A percentile compares a stretch with the other conserved stretches of the same genome.
These are phyloP conservation scores for Miscanthus sacchariflorus DNA, from an alignment of 202 grass and related monocot species.

Conservation along the genomic window DNA sequence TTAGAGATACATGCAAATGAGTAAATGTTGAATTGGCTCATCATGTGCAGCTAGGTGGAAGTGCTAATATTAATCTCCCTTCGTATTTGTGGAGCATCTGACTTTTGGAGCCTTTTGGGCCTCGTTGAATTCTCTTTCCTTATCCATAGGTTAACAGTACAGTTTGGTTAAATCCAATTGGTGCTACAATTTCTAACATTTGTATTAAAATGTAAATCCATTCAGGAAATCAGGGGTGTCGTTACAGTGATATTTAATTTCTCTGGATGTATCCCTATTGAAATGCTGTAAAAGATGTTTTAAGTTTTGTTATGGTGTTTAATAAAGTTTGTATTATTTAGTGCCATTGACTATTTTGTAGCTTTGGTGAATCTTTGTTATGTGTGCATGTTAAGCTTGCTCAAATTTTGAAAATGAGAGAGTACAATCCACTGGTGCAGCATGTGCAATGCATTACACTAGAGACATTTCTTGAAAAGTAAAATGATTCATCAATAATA, in stretches of 20 bases:
- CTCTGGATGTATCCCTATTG: too few species aligned
- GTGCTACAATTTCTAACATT: background rate
- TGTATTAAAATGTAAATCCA: background rate
- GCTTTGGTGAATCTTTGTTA: too few species aligned
- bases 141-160: background rate
- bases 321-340: too few species aligned
- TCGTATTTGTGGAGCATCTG: background rate
- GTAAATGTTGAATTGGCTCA: background rate
- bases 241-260: too few species aligned
- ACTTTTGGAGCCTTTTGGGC: background rate
- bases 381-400: too few species aligned
- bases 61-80: background rate
- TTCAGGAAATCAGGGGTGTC: background rate
- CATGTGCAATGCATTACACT: too few species aligned
- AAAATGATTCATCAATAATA: background rate
- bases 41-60: background rate
- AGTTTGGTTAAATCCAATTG: background rate
- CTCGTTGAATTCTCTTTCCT: background rate
- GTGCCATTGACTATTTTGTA: too few species aligned
- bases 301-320: too few species aligned
- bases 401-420: too few species aligned
- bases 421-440: too few species aligned
- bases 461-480: too few species aligned
- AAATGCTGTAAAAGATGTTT: too few species aligned
- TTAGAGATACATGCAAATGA: background rate